Evolutionary conservation across 305 asterid genomes (phyloP).

Genomic region (Andrographis paniculata): DNA sequence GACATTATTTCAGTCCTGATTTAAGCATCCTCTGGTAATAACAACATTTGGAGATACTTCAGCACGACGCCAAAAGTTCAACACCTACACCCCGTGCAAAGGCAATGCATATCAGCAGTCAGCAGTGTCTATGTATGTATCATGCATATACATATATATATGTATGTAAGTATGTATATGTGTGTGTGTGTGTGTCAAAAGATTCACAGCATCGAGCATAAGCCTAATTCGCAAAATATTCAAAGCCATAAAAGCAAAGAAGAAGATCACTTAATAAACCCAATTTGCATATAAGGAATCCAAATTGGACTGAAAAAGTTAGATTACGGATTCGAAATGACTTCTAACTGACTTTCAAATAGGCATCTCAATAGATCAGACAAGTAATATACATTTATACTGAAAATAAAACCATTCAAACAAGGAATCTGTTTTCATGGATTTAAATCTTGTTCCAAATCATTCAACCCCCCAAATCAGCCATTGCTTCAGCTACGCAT

Average conservation of each 20-base stretch:
- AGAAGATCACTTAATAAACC: not conserved
- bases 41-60: not conserved
- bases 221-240: slow-evolving; percentile 2
- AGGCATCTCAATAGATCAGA: not conserved
- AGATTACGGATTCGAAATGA: not conserved
- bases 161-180: too few species aligned
- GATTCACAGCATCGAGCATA: too few species aligned
- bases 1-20: slow-evolving; percentile 61
- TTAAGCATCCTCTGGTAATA: slow-evolving; percentile 29
- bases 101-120: slow-evolving; percentile 2
- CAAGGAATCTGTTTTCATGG: not conserved
- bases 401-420: not conserved
- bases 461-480: not conserved
- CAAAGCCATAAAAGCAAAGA: not conserved
- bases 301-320: not conserved
- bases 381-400: not conserved
- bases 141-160: too few species aligned
- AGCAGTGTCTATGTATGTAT: too few species aligned
- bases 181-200: too few species aligned
- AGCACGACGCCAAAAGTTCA: slow-evolving; percentile 13
- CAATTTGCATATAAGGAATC: not conserved
- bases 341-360: not conserved
- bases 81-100: slow-evolving; percentile 14
- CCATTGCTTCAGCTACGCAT: not conserved
- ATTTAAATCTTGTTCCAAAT: not conserved